These are phyloP conservation scores for Sporothrix mexicana DNA, from an alignment of 2,329 filamentous ascomycete species.

Conservation along the genomic window DNA sequence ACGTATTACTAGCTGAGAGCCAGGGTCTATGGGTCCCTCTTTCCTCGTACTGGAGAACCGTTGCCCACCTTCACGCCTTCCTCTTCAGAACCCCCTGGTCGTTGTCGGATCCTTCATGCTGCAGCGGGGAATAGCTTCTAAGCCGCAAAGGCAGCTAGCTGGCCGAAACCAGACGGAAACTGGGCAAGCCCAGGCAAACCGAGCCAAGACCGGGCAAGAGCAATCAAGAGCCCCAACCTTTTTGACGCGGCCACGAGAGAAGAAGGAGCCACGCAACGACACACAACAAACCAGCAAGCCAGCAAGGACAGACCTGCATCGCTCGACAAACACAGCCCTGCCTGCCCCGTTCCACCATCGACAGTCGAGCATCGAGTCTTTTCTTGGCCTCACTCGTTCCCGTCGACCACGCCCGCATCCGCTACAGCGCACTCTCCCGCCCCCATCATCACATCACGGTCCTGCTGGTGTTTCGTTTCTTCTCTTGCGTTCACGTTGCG, in stretches of 20 bases:
- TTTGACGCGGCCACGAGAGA: background rate
- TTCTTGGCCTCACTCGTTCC: constrained; percentile 18
- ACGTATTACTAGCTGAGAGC: constrained; percentile 17
- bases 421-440: background rate
- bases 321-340: constrained; percentile 19
- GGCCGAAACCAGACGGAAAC: constrained; percentile 27
- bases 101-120: constrained; percentile 9
- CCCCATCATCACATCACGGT: constrained; percentile 13
- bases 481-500: constrained; percentile 1
- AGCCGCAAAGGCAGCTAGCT: constrained; percentile 26
- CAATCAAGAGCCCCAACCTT: constrained; percentile 21
- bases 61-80: background rate
- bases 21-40: background rate
- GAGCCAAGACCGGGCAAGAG: constrained; percentile 12
- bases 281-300: constrained; percentile 11
- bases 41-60: background rate
- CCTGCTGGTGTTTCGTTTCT: constrained; percentile 17
- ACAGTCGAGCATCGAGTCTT: constrained; percentile 14
- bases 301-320: constrained; percentile 16
- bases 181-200: constrained; percentile 8
- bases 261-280: constrained; percentile 6
- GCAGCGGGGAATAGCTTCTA: constrained; percentile 20
- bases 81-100: constrained; percentile 16
- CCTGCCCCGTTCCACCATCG: constrained; percentile 14
- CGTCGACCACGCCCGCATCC: constrained; percentile 17